Conservation (phyloP, 2,329 filamentous ascomycete species). For the Botrytis pseudocinerea region DNA sequence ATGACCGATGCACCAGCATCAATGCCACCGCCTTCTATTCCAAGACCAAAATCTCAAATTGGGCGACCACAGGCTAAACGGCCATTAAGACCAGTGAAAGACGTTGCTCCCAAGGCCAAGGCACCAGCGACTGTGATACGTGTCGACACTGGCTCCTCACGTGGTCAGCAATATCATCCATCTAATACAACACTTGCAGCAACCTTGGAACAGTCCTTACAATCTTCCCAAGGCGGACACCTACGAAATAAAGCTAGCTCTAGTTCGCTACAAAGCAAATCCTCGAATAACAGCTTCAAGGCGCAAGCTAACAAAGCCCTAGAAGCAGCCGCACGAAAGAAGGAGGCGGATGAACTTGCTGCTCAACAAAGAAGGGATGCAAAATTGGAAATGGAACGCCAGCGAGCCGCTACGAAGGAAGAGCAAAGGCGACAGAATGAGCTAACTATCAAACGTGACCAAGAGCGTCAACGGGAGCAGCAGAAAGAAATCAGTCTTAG, state of each 20-base stretch:
- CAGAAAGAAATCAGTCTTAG: conserved; percentile 50
- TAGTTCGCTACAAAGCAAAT: conserved; percentile 42
- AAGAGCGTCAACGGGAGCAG: conserved; percentile 49
- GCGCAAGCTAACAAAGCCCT: conserved; percentile 70
- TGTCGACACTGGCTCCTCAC: conserved; percentile 67
- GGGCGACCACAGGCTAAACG: conserved; percentile 56
- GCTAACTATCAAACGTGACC: conserved; percentile 59
- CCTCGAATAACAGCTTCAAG: conserved; percentile 59
- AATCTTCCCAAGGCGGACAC: conserved; percentile 46
- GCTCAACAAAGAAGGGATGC: conserved; percentile 76
- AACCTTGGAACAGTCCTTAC: conserved; percentile 57
- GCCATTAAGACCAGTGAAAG: conserved; percentile 63
- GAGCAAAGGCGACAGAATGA: conserved; percentile 65
- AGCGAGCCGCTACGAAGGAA: conserved; percentile 65
- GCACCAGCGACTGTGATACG: conserved; percentile 67
- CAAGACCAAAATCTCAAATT: conserved; percentile 52
- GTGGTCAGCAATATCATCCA: conserved; percentile 61
- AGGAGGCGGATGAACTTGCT: conserved; percentile 81
- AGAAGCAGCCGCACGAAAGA: conserved; percentile 76
- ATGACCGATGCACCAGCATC: conserved; percentile 56
- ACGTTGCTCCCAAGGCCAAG: conserved; percentile 60
- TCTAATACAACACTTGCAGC: conserved; percentile 59
- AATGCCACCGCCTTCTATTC: conserved; percentile 62
- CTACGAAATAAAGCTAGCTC: conserved; percentile 64
- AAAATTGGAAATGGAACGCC: conserved; percentile 78